These are phyloP conservation scores for Chiua sp. DNA, from an alignment of 1,284 basidiomycete genomes.

Conservation along the genomic window DNA sequence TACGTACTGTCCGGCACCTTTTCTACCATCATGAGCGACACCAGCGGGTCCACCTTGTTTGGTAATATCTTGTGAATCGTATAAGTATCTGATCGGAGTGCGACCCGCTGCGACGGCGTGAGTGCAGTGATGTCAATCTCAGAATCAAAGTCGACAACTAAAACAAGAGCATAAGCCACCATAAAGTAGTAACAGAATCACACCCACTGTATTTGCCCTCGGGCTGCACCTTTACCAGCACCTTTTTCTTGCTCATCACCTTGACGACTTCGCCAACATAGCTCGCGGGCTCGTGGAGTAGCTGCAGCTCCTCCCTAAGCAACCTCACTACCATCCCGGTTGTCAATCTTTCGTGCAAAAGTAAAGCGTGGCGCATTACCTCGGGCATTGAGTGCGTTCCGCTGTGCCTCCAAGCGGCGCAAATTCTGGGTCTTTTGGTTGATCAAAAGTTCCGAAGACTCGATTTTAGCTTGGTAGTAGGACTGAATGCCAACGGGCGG, in stretches of 20 bases:
- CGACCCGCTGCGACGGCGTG: slow-evolving; percentile 90
- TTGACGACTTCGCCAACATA: slow-evolving; percentile 99
- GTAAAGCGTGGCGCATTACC: slow-evolving; percentile 53
- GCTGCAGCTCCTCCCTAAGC: slow-evolving; percentile 92
- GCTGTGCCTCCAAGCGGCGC: slow-evolving; percentile 93
- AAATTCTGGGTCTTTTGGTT: slow-evolving; percentile 98
- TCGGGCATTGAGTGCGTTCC: slow-evolving; percentile 95
- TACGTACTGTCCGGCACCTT: slow-evolving; percentile 99
- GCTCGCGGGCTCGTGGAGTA: slow-evolving; percentile 95
- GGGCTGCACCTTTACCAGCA: slow-evolving; percentile 97
- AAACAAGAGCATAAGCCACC: not conserved
- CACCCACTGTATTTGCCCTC: slow-evolving; percentile 96
- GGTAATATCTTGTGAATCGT: slow-evolving; percentile 94
- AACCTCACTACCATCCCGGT: slow-evolving; percentile 65
- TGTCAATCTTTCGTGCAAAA: not conserved
- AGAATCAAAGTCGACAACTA: slow-evolving; percentile 93
- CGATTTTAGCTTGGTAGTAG: slow-evolving; percentile 97
- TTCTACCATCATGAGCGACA: slow-evolving; percentile 99
- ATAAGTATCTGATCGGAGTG: slow-evolving; percentile 95
- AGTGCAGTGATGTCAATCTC: slow-evolving; percentile 87
- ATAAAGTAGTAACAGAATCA: not conserved
- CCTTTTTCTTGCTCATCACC: slow-evolving; percentile 99
- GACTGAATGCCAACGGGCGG: slow-evolving; percentile 75
- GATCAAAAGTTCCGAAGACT: slow-evolving; percentile 89
- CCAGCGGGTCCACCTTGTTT: slow-evolving; percentile 95